Evolutionary conservation across 768 basidiomycete species (phyloP).

Genomic region (Tephrocybe sp.): DNA sequence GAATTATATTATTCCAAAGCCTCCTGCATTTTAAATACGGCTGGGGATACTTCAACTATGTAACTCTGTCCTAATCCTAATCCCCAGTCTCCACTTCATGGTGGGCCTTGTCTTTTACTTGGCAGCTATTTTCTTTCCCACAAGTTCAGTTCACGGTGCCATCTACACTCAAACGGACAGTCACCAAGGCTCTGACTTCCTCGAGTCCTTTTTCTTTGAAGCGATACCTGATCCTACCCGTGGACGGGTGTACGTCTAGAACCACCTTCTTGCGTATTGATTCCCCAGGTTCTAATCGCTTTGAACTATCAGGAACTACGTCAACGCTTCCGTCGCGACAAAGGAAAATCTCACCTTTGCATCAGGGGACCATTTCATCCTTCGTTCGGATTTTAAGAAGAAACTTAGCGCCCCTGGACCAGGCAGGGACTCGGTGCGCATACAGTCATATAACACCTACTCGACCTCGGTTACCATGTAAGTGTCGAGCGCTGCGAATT

Average conservation of each 20-base stretch:
- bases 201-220: slow-evolving; percentile 48
- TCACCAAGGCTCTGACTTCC: slow-evolving; percentile 47
- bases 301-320: slow-evolving; percentile 9
- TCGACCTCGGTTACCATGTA: slow-evolving; percentile 55
- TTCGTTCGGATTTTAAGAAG: slow-evolving; percentile 56
- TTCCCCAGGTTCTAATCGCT: not conserved
- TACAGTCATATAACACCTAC: slow-evolving; percentile 53
- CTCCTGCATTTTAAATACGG: too few relatives aligned
- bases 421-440: slow-evolving; percentile 59
- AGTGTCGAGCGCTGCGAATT: too few relatives aligned
- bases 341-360: slow-evolving; percentile 58
- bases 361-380: slow-evolving; percentile 48
- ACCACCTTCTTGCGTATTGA: too few relatives aligned
- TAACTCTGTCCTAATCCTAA: too few relatives aligned
- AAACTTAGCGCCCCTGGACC: slow-evolving; percentile 45
- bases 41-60: too few relatives aligned
- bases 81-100: too few relatives aligned
- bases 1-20: too few relatives aligned
- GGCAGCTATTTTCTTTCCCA: slow-evolving; percentile 5
- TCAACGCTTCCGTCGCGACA: slow-evolving; percentile 43
- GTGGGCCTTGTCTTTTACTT: too few relatives aligned
- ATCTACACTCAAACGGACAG: slow-evolving; percentile 48
- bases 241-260: slow-evolving; percentile 54
- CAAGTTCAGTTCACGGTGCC: slow-evolving; percentile 34
- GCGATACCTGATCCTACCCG: slow-evolving; percentile 61